Evolutionary conservation across 2,329 filamentous ascomycete genomes (phyloP), one percentile per base, ranked within the genome.

Genomic region (Simplicillium aogashimaense): DNA sequence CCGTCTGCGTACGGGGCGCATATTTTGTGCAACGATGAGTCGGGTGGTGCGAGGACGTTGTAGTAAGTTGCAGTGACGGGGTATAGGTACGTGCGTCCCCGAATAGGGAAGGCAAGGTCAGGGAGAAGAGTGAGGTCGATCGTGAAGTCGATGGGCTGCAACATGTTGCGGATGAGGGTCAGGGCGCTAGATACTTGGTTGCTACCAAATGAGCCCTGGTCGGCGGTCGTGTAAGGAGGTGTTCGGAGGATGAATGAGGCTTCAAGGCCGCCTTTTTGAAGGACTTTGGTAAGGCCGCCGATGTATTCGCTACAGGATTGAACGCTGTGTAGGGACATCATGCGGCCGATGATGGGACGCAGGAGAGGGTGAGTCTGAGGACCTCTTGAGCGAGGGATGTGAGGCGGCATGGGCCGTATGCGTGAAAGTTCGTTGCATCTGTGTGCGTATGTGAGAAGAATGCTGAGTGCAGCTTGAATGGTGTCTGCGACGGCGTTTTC

Each of bases 391-490:
- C 61, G 58, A 18, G 55, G 46, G 50, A 64, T 51, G 46, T 68
- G 47, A 43, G 65, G 58, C 29, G 65, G 54, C 29, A 63, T 47
- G 32, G 78, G 67, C 25, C 80, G 74, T 2, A 81, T 83, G 40
- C 88, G 76, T 34, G 74, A 74, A 31, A 78, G 67, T 44, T 86
- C 75, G 47, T 82, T 88, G 54, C 84, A 76, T 9, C 83, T 77
- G 57, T 97, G 90, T 2, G 85, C 79, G 47, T 89, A 81, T 37
- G 75, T 76, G 7, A 97, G 76, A 2, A 95, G 70, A 16, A 95
- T 71, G 32, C 86, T 80, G 3, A 95, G 70, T 0, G 77, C 72
- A 37, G 84, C 66, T 3, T 76, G 73, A 20, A 87, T 67, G 7
- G 72, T 69, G 53, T 88, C 73, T 2, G 87, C 83, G 17, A 84